A percentile compares a stretch with the other conserved stretches of the same genome.
Conservation (phyloP, 805 yeast species). For the Metschnikowia sp. region DNA sequence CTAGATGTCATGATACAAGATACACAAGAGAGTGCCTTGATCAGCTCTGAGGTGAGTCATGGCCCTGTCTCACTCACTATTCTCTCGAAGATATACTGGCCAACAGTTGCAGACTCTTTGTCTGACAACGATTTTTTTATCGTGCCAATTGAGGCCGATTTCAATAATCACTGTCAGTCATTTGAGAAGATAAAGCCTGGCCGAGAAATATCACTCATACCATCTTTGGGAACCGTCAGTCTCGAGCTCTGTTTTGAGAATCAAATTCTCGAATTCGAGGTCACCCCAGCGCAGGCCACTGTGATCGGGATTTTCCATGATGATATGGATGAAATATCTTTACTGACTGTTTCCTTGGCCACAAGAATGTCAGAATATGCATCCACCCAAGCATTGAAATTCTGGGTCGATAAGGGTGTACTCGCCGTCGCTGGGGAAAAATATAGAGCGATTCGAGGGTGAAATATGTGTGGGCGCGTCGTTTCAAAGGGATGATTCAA, state of each 20-base stretch:
- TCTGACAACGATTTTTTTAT: conserved; percentile 36
- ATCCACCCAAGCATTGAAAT: conserved; percentile 35
- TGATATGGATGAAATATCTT: conserved; percentile 27
- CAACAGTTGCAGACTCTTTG: conserved; percentile 38
- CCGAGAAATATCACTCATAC: conserved; percentile 54
- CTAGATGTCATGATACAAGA: conserved; percentile 85
- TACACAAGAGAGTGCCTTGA: conserved; percentile 50
- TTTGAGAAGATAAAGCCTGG: conserved; percentile 52
- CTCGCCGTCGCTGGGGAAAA: conserved; percentile 23
- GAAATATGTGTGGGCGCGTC: neutral
- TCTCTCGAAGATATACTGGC: conserved; percentile 83
- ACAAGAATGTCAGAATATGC: conserved; percentile 21
- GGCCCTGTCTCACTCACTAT: conserved; percentile 52
- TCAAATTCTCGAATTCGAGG: conserved; percentile 36
- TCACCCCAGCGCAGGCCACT: conserved; percentile 68
- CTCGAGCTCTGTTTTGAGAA: conserved; percentile 45
- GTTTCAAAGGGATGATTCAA: too few species aligned
- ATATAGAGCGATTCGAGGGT: conserved; percentile 3
- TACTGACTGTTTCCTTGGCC: conserved; percentile 20
- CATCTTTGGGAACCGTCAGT: conserved; percentile 59
- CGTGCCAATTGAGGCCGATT: conserved; percentile 49
- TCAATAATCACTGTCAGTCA: conserved; percentile 41
- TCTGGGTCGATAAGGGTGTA: conserved; percentile 65
- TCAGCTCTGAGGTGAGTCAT: conserved; percentile 29
- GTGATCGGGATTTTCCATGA: conserved; percentile 51